These are phyloP conservation scores for Tricladium varicosporioides DNA, from an alignment of 2,329 filamentous ascomycete species.

Conservation along the genomic window DNA sequence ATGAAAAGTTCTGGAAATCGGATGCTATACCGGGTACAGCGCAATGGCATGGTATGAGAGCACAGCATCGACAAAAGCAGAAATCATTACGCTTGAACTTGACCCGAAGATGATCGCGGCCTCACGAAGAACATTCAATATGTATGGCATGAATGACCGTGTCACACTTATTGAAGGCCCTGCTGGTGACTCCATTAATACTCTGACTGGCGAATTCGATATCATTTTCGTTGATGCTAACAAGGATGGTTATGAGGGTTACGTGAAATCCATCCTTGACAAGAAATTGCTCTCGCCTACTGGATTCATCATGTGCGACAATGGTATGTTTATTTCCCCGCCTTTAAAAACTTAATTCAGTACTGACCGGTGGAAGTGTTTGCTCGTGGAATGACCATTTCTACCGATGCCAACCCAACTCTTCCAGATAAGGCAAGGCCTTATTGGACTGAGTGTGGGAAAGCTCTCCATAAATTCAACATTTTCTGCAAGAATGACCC, in stretches of 20 bases:
- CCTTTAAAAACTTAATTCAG: background rate
- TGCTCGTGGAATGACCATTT: background rate
- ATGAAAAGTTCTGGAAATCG: background rate
- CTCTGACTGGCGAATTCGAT: background rate
- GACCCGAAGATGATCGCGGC: slow-evolving; percentile 1
- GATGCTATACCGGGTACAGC: background rate
- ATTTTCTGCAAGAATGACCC: background rate
- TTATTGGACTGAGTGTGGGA: background rate
- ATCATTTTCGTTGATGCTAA: slow-evolving; percentile 2
- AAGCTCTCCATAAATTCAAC: background rate
- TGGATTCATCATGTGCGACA: background rate
- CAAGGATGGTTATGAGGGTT: background rate
- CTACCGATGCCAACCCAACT: background rate
- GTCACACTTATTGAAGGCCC: background rate
- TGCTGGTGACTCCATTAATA: background rate
- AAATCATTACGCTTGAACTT: background rate
- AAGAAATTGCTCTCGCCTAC: background rate
- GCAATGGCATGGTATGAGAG: background rate
- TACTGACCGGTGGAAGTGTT: background rate
- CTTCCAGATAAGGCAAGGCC: background rate
- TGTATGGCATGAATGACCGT: background rate
- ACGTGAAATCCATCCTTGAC: background rate
- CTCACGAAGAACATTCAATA: background rate
- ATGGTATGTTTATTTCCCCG: background rate
- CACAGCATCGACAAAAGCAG: background rate